Evolutionary conservation across 1,139 yeast genomes (phyloP).

Genomic region (Magnusiomyces tetraspermus): DNA sequence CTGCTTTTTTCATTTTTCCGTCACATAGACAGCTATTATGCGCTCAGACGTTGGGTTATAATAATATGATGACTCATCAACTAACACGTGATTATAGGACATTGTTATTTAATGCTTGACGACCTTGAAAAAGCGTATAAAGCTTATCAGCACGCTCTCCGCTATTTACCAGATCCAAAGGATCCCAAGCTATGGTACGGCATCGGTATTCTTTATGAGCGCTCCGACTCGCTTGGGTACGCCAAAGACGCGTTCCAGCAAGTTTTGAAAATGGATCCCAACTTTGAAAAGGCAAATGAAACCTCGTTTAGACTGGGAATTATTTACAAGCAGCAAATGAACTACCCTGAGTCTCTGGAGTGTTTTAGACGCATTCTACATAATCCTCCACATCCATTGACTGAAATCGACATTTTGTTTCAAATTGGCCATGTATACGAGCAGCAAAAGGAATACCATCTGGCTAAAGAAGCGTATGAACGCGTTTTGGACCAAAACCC

Average conservation of each 20-base stretch:
- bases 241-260: conserved; percentile 98
- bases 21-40: no score
- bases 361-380: conserved; percentile 86
- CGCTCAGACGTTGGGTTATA: no score
- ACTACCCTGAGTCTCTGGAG: conserved; percentile 76
- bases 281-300: conserved; percentile 92
- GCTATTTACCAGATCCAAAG: conserved; percentile 83
- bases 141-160: conserved; percentile 91
- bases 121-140: conserved; percentile 92
- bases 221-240: conserved; percentile 91
- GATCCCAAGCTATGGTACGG: conserved; percentile 99
- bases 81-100: conserved; percentile 41
- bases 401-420: conserved; percentile 97
- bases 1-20: neutral
- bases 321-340: conserved; percentile 89
- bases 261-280: conserved; percentile 89
- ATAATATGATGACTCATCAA: no score
- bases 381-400: conserved; percentile 90
- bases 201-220: conserved; percentile 87
- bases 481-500: conserved; percentile 84
- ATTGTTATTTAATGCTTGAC: conserved; percentile 93
- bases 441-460: conserved; percentile 82
- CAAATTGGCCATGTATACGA: conserved; percentile 94
- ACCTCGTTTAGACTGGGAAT: conserved; percentile 95
- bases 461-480: conserved; percentile 93